phyloP scores from a whole-genome alignment of 2,329 filamentous ascomycete genomes.

The Parafenestella ontariensis region DNA sequence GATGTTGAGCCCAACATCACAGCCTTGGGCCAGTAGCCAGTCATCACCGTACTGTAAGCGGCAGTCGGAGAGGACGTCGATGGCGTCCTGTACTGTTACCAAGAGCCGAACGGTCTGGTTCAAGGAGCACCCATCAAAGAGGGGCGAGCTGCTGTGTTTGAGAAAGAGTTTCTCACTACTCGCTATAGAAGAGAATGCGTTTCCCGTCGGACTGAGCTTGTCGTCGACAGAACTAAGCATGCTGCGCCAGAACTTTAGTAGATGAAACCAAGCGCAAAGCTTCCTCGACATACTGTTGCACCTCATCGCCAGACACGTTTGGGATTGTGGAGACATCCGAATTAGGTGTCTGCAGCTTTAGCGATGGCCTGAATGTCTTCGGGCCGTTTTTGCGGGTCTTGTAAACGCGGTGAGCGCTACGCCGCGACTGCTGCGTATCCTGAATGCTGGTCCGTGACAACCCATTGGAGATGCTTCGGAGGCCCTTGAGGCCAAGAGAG shows the following conservation, averaged over 20 bases:
- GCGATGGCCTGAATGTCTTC: constrained; percentile 20
- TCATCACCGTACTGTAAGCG: constrained; percentile 36
- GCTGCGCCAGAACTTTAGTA: constrained; percentile 41
- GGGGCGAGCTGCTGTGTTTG: constrained; percentile 38
- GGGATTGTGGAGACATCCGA: constrained; percentile 30
- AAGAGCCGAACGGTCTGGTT: constrained; percentile 37
- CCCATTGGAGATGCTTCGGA: constrained; percentile 35
- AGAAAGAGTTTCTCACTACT: constrained; percentile 45
- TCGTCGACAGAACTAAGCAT: constrained; percentile 39
- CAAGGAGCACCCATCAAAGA: constrained; percentile 39
- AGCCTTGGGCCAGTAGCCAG: constrained; percentile 42
- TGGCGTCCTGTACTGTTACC: constrained; percentile 40
- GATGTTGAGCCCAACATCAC: constrained; percentile 35
- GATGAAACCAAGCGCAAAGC: constrained; percentile 41
- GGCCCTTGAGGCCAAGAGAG: constrained; percentile 27
- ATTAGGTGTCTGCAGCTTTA: constrained; percentile 30
- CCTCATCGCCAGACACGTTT: constrained; percentile 41
- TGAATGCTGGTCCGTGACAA: constrained; percentile 30
- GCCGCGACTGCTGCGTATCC: constrained; percentile 28
- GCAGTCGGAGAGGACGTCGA: constrained; percentile 36
- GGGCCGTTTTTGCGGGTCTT: constrained; percentile 27
- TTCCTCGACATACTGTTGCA: constrained; percentile 48
- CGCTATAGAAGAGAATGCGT: constrained; percentile 39
- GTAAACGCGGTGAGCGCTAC: constrained; percentile 30
- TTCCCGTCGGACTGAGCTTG: constrained; percentile 22